Evolutionary conservation across 192 early-diverging fungal genomes (phyloP).

Genomic region (Backusella tuberculispora): DNA sequence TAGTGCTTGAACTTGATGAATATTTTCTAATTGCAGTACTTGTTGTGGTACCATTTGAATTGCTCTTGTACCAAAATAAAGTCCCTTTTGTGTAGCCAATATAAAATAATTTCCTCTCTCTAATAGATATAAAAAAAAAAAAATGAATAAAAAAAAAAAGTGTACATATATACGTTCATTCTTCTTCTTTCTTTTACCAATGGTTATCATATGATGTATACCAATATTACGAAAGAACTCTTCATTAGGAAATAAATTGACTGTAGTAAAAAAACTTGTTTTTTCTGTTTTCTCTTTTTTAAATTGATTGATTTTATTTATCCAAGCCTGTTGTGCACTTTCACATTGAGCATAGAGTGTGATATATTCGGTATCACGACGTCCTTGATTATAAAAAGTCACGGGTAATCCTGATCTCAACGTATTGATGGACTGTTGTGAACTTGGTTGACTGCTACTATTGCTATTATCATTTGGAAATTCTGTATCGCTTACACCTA

Average conservation of each 20-base stretch:
- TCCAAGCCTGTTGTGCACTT: neutral
- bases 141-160: neutral
- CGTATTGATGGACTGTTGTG: neutral
- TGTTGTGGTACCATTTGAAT: conserved; percentile 23
- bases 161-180: neutral
- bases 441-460: neutral
- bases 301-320: neutral
- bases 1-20: conserved; percentile 83
- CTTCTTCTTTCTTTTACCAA: conserved; percentile 23
- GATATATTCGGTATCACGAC: neutral
- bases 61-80: conserved; percentile 32
- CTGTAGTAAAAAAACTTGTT: neutral
- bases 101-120: conserved; percentile 64
- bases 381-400: neutral
- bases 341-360: neutral
- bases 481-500: neutral
- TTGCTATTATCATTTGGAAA: neutral
- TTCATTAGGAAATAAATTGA: neutral
- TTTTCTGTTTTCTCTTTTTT: neutral
- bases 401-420: neutral
- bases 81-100: conserved; percentile 82
- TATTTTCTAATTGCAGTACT: conserved; percentile 69
- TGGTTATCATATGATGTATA: conserved; percentile 57
- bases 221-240: conserved; percentile 50
- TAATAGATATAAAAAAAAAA: neutral